Base-by-base conservation (phyloP, 2,329 filamentous ascomycete species). In the Trichophyton benhamiae region DNA sequence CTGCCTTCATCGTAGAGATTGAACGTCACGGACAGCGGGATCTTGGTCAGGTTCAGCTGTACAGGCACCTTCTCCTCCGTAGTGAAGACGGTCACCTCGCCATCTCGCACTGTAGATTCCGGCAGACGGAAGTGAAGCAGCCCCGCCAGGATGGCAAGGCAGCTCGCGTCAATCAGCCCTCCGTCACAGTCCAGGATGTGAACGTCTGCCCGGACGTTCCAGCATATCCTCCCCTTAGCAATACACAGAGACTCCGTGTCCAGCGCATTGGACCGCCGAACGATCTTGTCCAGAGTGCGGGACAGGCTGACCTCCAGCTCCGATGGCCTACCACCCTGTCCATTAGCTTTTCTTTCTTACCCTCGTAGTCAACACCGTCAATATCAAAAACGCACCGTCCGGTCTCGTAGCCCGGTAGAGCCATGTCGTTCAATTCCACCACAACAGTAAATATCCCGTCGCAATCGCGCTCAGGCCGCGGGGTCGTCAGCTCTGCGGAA, bases 201-300 rank as follows among this genome's bases (percentile, higher is more conserved):
- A 22, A 97, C 83, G 72, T 97, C 92, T 20, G 89, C 91, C 62
- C 92, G 86, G 65, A 99, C 82, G 63, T 87, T 87, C 85, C 94
- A 99, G 78, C 89, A 94, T 74, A 95, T 96, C 63, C 88, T 81
- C 6, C 89, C 91, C 9, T 94, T 91, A 30, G 96, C 81, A 22
- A 99, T 89, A 74, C 94, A 99, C 52, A 99, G 82, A 3, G 91
- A 96, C 76, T 99, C 94, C 38, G 91, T 96, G 73, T 97, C 92
- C 46, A 99, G 83, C 5, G 94, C 92, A 67, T 88, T 88, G 0
- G 91, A 96, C 63, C 94, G 87, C 48, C 94, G 91, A 63, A 97
- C 85, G 7, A 94, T 92, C 77, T 96, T 96, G 74, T 99, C 94
- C 20, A 99, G 85, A 48, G 94, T 83, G 38, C 92, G 86, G 8